Conservation (phyloP, 139 green algal genomes). For the Astrephomene gubernaculifera region DNA sequence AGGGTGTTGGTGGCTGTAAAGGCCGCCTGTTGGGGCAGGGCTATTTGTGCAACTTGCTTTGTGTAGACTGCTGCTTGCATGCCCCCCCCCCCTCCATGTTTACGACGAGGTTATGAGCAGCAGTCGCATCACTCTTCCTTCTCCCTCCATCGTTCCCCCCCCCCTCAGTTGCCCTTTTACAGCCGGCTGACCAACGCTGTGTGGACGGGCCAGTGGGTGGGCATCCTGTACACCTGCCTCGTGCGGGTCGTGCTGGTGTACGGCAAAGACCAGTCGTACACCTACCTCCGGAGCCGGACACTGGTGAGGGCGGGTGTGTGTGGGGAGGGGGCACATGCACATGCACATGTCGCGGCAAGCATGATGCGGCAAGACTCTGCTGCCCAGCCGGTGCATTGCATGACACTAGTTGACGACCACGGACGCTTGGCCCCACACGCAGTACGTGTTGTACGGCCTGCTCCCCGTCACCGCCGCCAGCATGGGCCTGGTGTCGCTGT, state of each 20-base stretch:
- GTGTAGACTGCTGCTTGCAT: too few species aligned
- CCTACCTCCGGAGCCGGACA: background rate
- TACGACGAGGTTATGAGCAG: background rate
- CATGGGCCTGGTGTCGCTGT: background rate
- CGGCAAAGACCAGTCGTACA: background rate
- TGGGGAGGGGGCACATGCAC: background rate
- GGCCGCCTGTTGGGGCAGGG: too few species aligned
- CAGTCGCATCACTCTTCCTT: background rate
- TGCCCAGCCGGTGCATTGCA: background rate
- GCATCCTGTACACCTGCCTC: slow-evolving; percentile 27
- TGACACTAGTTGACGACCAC: background rate
- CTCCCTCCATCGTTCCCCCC: background rate
- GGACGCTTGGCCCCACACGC: background rate
- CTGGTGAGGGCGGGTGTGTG: too few species aligned
- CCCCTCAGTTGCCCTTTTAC: slow-evolving; percentile 29
- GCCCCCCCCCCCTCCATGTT: too few species aligned
- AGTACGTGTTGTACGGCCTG: slow-evolving; percentile 52
- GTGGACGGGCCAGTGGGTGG: slow-evolving; percentile 16
- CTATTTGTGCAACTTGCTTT: too few species aligned
- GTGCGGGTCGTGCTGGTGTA: background rate
- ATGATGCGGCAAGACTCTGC: background rate
- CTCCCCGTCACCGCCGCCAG: slow-evolving; percentile 28
- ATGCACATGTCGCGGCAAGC: background rate
- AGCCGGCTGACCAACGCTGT: background rate
- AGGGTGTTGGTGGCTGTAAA: too few species aligned